Base-by-base conservation (phyloP, 371 early-diverging fungal species). In the Syncephalastrum contaminatum region DNA sequence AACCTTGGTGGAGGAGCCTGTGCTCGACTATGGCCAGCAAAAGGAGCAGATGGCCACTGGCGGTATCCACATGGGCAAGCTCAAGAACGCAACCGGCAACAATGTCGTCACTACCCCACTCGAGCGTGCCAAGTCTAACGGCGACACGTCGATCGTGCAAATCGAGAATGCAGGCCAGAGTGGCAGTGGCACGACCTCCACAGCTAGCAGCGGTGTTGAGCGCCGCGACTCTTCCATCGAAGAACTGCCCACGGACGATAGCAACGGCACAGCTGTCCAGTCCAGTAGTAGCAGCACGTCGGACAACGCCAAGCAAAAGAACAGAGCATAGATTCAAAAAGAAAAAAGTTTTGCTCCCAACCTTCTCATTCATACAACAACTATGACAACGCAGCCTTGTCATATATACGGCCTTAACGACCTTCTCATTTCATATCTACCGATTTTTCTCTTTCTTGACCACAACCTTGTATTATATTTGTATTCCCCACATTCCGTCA, bases 1-100 rank as follows among this genome's bases (percentile, higher is more conserved):
- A 21, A 60, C 70, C 21, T 42, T 76, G 6, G 63, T 73, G 15
- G 77, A 76, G 59, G 63, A 66, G 21, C 66, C 73, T n/a, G 73
- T 74, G 2, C 55, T 64, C 5, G 70, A 73, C 41, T 70, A 67
- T 55, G 43, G 54, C 4, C 73, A 73, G 53, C 58, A 54, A 24
- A 74, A 74, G 45, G 75, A 70, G 36, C 36, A 30, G 10, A 30
- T 30, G 36, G 36, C 36, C 43, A 42, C 67, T 12, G 67, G 65
- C 4, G 40, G 52, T 25, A 53, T 64, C 21, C 60, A 30, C 4
- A 8, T 56, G 49, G 36, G 39, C 15, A 45, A 58, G 18, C 41
- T 43, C 10, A 51, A 45, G 43, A 51, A 59, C 27, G 47, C 58
- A 4, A 53, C 65, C 1, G 50, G 59, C 16, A 49, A 53, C 16